Evolutionary conservation across 208 protist genomes (phyloP).

Genomic region (Trypanosoma grayi): DNA sequence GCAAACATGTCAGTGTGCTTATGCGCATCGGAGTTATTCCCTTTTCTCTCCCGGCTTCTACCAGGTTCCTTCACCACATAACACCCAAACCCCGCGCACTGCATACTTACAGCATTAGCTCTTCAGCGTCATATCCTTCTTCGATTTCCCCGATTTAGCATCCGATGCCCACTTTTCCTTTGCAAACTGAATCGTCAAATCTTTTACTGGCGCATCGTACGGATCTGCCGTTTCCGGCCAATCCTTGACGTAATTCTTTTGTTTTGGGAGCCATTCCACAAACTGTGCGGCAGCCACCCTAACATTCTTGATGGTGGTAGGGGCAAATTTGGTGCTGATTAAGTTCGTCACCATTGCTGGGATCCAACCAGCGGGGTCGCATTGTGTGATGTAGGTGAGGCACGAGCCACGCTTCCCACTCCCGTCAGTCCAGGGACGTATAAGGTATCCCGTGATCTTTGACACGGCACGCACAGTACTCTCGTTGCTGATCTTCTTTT

Average conservation of each 20-base stretch:
- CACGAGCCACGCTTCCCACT: slow-evolving; percentile 44
- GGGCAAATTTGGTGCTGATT: slow-evolving; percentile 73
- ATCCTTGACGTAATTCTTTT: slow-evolving; percentile 60
- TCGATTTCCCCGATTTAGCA: slow-evolving; percentile 8
- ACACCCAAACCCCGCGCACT: too few species aligned
- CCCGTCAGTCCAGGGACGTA: slow-evolving; percentile 55
- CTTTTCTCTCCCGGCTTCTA: background rate
- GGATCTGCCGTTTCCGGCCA: slow-evolving; percentile 37
- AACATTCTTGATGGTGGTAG: slow-evolving; percentile 62
- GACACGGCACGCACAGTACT: slow-evolving; percentile 63
- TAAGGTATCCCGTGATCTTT: slow-evolving; percentile 86
- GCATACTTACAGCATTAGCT: background rate
- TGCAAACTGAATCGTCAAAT: slow-evolving; percentile 57
- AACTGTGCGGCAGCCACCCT: slow-evolving; percentile 51
- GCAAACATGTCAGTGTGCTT: too few species aligned
- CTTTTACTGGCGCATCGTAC: slow-evolving; percentile 26
- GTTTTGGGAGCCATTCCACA: slow-evolving; percentile 53
- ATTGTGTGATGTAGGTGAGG: slow-evolving; percentile 85
- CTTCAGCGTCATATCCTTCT: slow-evolving; percentile 1
- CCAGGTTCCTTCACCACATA: too few species aligned
- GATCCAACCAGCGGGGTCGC: slow-evolving; percentile 84
- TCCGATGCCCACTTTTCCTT: slow-evolving; percentile 36
- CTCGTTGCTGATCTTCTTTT: slow-evolving; percentile 45
- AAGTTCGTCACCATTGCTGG: slow-evolving; percentile 76
- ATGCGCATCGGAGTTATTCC: background rate